Evolutionary conservation across 83 land plant species (phyloP).

Genomic region (Picea engelmannii): DNA sequence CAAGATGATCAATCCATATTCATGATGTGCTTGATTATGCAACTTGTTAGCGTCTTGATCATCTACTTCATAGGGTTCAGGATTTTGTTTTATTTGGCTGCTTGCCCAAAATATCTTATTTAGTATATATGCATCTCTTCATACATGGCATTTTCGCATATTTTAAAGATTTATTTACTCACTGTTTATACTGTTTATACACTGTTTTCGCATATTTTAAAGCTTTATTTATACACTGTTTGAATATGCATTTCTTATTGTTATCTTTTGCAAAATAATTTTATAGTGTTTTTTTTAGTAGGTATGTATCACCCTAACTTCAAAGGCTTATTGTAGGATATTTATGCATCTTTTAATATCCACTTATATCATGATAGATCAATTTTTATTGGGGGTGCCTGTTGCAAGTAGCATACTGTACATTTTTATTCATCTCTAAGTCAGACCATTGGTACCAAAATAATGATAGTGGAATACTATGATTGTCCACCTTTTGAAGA

Average conservation of each 20-base stretch:
- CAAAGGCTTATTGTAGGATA: not conserved
- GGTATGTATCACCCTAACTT: not conserved
- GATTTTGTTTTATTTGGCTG: not conserved
- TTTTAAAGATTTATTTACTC: too few species aligned
- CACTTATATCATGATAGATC: not conserved
- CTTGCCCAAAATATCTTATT: not conserved
- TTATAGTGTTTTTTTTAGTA: not conserved
- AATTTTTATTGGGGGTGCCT: not conserved
- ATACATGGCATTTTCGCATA: not conserved
- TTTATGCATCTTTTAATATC: too few species aligned
- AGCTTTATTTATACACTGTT: not conserved
- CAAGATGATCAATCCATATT: slow-evolving; percentile 2
- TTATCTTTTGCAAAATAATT: not conserved
- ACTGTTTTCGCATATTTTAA: not conserved
- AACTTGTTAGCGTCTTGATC: not conserved
- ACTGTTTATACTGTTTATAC: not conserved
- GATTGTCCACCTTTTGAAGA: not conserved
- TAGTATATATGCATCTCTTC: slow-evolving; percentile 3
- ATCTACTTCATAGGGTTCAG: not conserved
- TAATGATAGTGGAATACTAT: not conserved
- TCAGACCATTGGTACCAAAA: not conserved
- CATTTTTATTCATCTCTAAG: not conserved
- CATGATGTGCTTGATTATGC: slow-evolving; percentile 11
- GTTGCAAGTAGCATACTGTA: not conserved
- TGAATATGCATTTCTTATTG: not conserved